Base-by-base conservation (phyloP, 805 yeast genomes). In the Henningerozyma blattae region DNA sequence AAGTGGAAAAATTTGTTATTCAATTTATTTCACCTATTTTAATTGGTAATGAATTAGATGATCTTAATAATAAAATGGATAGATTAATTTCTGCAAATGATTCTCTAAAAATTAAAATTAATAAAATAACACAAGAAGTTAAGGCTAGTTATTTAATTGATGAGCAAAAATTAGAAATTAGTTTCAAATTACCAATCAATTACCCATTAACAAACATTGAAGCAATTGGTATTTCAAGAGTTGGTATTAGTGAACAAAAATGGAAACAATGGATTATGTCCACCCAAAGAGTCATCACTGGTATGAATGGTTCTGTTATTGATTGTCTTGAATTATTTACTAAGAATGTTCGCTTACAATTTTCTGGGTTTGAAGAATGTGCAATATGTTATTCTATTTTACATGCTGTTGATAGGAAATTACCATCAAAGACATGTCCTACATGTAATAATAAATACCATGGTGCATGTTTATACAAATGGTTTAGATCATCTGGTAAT, bases 231-330 rank as follows among this genome's bases (percentile, higher is more conserved):
- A 72, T 85, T 0, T 65, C 73, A 31, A 65, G 94, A 40, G 68
- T 85, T 22, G 97, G 97, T 15, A 93, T 89, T 13, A 82, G 80
- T 42, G 97, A 89, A 46, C 75, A 73, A 40, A 86, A 83, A 56
- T 87, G 95, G 94, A 79, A 84, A 45, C 85, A 94, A 2, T 91
- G 97, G 97, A 60, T 89, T 15, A 64, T 89, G 54, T 87, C 95
- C 4, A 84, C 94, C 3, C 95, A 86, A 50, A 70, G 86, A 37
- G 76, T 84, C 7, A 74, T 85, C 19, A 69, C 84, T 2, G 68
- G 80, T 27, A 80, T 80, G 45, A 78, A 77, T 45, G 86, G 85
- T 15, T 71, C 85, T 14, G 60, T 60, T 10, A 38, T 69, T 45
- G 64, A 68, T 34, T 58, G 65, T 13, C 39, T 63, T 34, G 65